phyloP scores from a whole-genome alignment of 2,329 filamentous ascomycete genomes.

The Coniochaeta hoffmannii region DNA sequence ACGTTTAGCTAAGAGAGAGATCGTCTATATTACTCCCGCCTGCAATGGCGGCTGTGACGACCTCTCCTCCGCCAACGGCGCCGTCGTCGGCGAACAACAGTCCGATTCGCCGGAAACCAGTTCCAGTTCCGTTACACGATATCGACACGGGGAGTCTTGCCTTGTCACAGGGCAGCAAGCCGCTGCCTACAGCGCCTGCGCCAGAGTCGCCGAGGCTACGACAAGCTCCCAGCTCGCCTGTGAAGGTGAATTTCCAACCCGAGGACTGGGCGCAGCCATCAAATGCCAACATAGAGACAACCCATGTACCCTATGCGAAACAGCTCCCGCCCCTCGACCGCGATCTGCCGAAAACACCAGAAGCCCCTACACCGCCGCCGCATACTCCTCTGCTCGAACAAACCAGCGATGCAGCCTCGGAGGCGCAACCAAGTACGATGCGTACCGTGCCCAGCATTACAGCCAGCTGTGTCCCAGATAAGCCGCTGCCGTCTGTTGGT shows the following conservation, averaged over 20 bases:
- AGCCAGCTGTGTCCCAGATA: constrained; percentile 1
- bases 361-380: constrained; percentile 29
- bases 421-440: constrained; percentile 8
- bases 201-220: constrained; percentile 37
- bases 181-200: constrained; percentile 18
- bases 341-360: constrained; percentile 24
- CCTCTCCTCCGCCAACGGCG: constrained; percentile 16
- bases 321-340: constrained; percentile 17
- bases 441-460: constrained; percentile 7
- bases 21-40: neutral
- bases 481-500: constrained; percentile 4
- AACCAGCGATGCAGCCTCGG: constrained; percentile 2
- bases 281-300: constrained; percentile 41
- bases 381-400: constrained; percentile 19
- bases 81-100: constrained; percentile 16
- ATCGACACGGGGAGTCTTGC: constrained; percentile 26
- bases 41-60: constrained; percentile 24
- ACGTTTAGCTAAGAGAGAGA: neutral
- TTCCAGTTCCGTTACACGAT: constrained; percentile 27
- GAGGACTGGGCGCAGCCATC: constrained; percentile 46
- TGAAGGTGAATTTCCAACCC: constrained; percentile 44
- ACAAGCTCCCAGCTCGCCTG: constrained; percentile 47
- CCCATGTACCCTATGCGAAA: neutral
- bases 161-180: constrained; percentile 22
- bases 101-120: constrained; percentile 25